phyloP scores from a whole-genome alignment of 2,329 filamentous ascomycete species.

The Microdochium trichocladiopsis region DNA sequence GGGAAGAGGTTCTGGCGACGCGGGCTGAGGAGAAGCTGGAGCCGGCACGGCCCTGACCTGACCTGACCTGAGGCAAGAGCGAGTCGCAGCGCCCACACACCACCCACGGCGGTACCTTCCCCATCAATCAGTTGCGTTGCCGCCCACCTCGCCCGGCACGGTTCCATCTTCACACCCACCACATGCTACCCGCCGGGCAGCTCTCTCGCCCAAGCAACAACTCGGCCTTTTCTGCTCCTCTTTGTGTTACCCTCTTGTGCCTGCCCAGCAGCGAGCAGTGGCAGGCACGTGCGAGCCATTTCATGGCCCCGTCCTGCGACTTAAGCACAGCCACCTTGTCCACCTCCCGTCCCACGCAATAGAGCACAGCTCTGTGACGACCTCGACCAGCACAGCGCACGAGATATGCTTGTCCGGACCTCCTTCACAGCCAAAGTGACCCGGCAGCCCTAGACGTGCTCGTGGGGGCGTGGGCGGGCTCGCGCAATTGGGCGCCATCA shows the following conservation, averaged over 20 bases:
- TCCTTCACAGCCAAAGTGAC: too few relatives aligned
- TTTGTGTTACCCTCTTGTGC: too few relatives aligned
- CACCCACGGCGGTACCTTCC: not conserved
- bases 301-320: not conserved
- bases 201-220: not conserved
- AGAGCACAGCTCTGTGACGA: not conserved
- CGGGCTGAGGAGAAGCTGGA: not conserved
- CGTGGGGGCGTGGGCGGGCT: not conserved
- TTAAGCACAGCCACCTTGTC: not conserved
- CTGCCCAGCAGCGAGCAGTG: not conserved
- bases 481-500: not conserved
- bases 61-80: constrained; percentile 1
- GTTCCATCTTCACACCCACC: not conserved
- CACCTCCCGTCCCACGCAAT: not conserved
- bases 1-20: not conserved
- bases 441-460: not conserved
- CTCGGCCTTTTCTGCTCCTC: not conserved
- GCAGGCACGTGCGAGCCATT: not conserved
- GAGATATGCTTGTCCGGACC: too few relatives aligned
- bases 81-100: not conserved
- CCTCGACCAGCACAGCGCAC: too few relatives aligned
- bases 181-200: not conserved
- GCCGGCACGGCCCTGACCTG: not conserved
- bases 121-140: not conserved
- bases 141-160: not conserved